phyloP scores from a whole-genome alignment of 2,329 filamentous ascomycete species.

The Talaromyces sp. region DNA sequence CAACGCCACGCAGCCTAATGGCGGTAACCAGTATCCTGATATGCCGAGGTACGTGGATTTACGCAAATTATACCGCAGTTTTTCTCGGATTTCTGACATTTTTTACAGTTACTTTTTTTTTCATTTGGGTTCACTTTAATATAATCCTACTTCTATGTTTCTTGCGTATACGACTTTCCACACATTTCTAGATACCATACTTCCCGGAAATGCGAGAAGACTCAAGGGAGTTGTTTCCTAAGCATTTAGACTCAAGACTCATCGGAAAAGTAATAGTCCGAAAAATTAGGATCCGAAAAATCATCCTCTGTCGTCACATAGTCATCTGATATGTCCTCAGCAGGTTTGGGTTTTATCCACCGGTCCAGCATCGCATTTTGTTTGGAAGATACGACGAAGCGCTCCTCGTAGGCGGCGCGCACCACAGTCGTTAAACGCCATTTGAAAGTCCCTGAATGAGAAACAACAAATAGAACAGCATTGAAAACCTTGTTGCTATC shows the following conservation, averaged over 20 bases:
- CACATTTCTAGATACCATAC: too few species aligned
- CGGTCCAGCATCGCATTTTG: slow-evolving; percentile 19
- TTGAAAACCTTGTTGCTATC: slow-evolving; percentile 20
- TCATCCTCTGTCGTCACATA: background rate
- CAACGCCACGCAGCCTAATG: too few species aligned
- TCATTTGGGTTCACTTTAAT: too few species aligned
- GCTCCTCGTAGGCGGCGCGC: slow-evolving; percentile 20
- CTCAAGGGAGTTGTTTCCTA: too few species aligned
- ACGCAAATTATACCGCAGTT: too few species aligned
- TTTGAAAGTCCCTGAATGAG: slow-evolving; percentile 22
- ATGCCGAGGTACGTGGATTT: too few species aligned
- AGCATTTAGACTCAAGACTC: background rate
- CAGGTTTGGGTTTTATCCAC: slow-evolving; percentile 15
- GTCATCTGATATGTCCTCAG: background rate
- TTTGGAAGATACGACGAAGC: slow-evolving; percentile 20
- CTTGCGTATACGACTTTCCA: too few species aligned
- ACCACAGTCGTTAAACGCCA: slow-evolving; percentile 19
- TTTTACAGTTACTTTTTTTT: too few species aligned
- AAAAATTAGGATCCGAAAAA: background rate
- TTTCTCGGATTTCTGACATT: too few species aligned
- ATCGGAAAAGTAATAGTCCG: background rate
- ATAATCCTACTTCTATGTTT: too few species aligned
- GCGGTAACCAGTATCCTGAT: too few species aligned
- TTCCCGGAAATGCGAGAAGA: too few species aligned
- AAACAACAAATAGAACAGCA: slow-evolving; percentile 22